Percentiles rank a stretch among this genome's conserved stretches.
phyloP scores from a whole-genome alignment of 1,139 yeast genomes.

The Yamadazyma friedrichii region DNA sequence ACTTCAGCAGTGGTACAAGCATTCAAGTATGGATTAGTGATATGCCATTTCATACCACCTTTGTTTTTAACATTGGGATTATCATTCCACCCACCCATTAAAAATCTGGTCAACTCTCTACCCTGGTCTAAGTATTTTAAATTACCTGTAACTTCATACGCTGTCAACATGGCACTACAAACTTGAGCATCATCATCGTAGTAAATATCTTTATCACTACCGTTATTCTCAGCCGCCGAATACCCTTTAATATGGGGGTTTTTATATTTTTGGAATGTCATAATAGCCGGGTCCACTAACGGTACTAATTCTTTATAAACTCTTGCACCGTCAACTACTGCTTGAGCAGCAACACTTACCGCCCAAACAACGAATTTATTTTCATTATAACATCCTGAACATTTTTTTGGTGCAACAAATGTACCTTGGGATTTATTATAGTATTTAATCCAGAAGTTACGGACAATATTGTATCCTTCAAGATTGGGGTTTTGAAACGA shows the following conservation, averaged over 20 bases:
- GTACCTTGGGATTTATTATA: conserved; percentile 45
- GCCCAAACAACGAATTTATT: conserved; percentile 67
- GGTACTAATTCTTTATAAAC: conserved; percentile 60
- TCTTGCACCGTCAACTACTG: conserved; percentile 61
- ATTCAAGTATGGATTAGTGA: conserved; percentile 56
- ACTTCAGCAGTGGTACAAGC: conserved; percentile 71
- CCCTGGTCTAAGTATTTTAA: conserved; percentile 54
- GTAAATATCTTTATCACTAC: conserved; percentile 62
- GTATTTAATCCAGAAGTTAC: conserved; percentile 46
- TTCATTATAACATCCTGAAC: conserved; percentile 53
- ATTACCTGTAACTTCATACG: conserved; percentile 67
- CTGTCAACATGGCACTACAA: conserved; percentile 63
- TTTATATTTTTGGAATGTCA: conserved; percentile 53
- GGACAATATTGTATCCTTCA: conserved; percentile 51
- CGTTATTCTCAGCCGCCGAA: conserved; percentile 57
- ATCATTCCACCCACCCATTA: conserved; percentile 67
- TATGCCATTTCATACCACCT: conserved; percentile 73
- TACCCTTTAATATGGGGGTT: conserved; percentile 50
- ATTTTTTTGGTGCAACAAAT: conserved; percentile 41
- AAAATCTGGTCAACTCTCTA: conserved; percentile 56
- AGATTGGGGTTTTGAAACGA: conserved; percentile 35
- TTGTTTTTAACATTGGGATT: conserved; percentile 38
- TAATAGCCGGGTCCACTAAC: conserved; percentile 53
- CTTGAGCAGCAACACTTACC: conserved; percentile 62
- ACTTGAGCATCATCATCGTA: conserved; percentile 80